Evolutionary conservation across 2,329 filamentous ascomycete species (phyloP), one percentile per base, ranked within the genome.

Genomic region (Colletotrichum lindemuthianum): DNA sequence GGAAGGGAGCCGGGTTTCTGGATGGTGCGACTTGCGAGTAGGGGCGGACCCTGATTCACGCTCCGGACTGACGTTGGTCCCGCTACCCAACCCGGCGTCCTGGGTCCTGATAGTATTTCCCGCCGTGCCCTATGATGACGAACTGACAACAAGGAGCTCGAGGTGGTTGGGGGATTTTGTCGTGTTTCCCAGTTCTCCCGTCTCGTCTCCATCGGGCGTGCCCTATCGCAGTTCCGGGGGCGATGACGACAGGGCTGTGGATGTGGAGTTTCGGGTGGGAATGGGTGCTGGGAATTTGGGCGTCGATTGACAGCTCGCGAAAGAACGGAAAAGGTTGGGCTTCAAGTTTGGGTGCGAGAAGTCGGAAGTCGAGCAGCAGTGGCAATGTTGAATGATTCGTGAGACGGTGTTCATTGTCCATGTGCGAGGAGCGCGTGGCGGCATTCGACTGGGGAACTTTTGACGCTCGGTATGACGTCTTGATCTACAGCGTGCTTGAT

Each of bases 31-130:
- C n/a, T 48, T 34, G 60, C 2, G 13, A n/a, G 56, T 33, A 60
- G 43, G 60, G 56, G 57, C 34, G 8, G 60, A 54, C 60, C 56
- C 37, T 64, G 60, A 55, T 49, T 37, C 11, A 49, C 45, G 33
- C 16, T 11, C 12, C 24, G 24, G 24, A 24, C 24, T 24, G 24
- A 24, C 24, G 8, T 45, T 43, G 39, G 24, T 9, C 39, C 10
- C 39, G 51, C 24, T 24, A 24, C 24, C 24, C 24, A 24, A 24
- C 24, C 24, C 24, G 5, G 24, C 24, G 24, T 24, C 24, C 24
- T 24, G 24, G 24, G 24, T 24, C 24, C 24, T 24, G 24, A 24
- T 24, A 24, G 4, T 40, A 13, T 40, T 40, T 40, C 4, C 9
- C 13, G 9, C 37, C 37, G 13, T 40, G 37, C 9, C 37, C 9